Evolutionary conservation across 2,329 filamentous ascomycete species (phyloP).

Genomic region (Bipolaris victoriae): DNA sequence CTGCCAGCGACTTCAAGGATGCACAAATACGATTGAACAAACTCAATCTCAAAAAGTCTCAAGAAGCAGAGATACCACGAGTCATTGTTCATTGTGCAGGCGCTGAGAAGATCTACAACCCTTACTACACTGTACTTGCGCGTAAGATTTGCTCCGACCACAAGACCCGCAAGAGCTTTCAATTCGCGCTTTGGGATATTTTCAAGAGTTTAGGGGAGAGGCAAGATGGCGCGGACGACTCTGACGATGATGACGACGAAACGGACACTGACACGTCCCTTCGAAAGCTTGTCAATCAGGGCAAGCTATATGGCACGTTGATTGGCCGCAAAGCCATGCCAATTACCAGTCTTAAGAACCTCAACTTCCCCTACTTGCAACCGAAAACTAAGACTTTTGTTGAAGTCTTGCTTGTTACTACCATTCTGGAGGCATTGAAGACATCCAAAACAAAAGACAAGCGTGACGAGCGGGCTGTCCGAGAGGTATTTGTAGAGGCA

Average conservation of each 20-base stretch:
- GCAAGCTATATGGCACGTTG: constrained; percentile 68
- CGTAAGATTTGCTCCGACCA: constrained; percentile 76
- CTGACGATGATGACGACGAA: constrained; percentile 62
- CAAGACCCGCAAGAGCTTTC: constrained; percentile 81
- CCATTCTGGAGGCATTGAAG: constrained; percentile 71
- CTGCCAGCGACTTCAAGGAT: constrained; percentile 81
- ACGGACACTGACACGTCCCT: constrained; percentile 57
- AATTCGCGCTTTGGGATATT: constrained; percentile 83
- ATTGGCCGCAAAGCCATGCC: constrained; percentile 65
- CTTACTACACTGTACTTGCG: constrained; percentile 89
- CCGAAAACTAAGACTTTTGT: constrained; percentile 77
- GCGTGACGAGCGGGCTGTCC: constrained; percentile 64
- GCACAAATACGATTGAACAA: constrained; percentile 80
- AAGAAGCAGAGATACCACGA: constrained; percentile 83
- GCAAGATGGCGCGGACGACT: constrained; percentile 66
- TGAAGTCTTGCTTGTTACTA: constrained; percentile 77
- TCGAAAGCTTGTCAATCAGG: constrained; percentile 69
- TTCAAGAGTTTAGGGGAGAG: constrained; percentile 86
- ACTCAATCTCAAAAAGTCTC: constrained; percentile 81
- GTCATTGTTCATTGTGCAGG: constrained; percentile 88
- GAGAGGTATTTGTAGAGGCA: constrained; percentile 70
- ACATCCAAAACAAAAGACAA: constrained; percentile 50
- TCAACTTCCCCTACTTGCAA: constrained; percentile 81
- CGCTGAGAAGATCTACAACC: constrained; percentile 84
- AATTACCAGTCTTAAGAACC: constrained; percentile 66